Evolutionary conservation across 331 rosid genomes (phyloP).

Genomic region (Quercus lobata): DNA sequence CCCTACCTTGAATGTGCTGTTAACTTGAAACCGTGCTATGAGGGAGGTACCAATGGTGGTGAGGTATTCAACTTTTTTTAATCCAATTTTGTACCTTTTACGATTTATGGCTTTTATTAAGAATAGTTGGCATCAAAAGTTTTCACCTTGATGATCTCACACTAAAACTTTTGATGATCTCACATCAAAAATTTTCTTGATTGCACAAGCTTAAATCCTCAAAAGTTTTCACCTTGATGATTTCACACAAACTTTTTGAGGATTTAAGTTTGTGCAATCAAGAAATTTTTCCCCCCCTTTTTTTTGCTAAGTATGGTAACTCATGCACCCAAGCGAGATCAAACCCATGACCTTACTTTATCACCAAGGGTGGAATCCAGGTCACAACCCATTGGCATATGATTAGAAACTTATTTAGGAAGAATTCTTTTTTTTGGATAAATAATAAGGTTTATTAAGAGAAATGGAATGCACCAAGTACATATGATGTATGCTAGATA

Average conservation of each 20-base stretch:
- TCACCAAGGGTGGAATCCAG: too few relatives aligned
- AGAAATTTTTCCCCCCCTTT: fast-evolving
- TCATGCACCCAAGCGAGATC: too few relatives aligned
- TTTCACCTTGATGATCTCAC: background rate
- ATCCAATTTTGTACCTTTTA: background rate
- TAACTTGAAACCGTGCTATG: constrained; percentile 89
- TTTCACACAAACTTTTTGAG: background rate
- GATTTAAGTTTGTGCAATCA: background rate
- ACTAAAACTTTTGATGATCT: too few relatives aligned
- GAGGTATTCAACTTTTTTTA: constrained; percentile 52
- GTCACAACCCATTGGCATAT: background rate
- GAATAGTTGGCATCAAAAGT: background rate
- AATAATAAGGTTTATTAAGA: too few relatives aligned
- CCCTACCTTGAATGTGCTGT: constrained; percentile 93
- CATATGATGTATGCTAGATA: too few relatives aligned
- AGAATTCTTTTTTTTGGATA: background rate
- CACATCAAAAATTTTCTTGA: too few relatives aligned
- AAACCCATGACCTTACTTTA: too few relatives aligned
- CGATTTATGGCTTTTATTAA: background rate
- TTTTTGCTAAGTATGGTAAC: too few relatives aligned
- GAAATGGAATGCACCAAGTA: too few relatives aligned
- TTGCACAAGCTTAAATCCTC: too few relatives aligned
- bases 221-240: background rate
- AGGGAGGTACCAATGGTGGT: constrained; percentile 88
- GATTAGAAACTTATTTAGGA: background rate